Evolutionary conservation across 2,329 filamentous ascomycete genomes (phyloP), one percentile per base, ranked within the genome.

Genomic region (Colletotrichum camelliae): DNA sequence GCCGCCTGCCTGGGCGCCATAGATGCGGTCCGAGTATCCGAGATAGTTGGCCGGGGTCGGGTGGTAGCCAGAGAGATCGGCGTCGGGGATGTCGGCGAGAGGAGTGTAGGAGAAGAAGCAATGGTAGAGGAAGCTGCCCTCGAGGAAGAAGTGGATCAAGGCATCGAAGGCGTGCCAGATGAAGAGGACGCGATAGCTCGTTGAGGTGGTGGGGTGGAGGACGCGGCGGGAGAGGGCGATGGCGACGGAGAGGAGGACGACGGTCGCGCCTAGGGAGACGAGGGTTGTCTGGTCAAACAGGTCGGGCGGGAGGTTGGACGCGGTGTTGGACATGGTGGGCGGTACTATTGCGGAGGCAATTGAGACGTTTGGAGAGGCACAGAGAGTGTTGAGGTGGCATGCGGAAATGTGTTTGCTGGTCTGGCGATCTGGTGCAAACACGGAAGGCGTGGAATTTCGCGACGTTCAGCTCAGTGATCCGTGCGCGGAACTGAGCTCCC

Each of bases 91-190:
- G 65, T 80, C 76, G 27, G 81, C 80, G 16, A 85, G 76, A 6
- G 85, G 83, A 9, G 88, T 80, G 82, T 85, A 88, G 12, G 86
- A 88, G 89, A 96, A 96, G 90, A 98, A 97, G 88, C 95, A 98
- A 86, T 98, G 95, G 89, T 96, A 98, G 29, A 98, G 92, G 85
- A 95, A 98, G 81, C 92, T 94, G 70, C 95, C 96, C 87, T 98
- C 96, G 83, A 98, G 94, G 83, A 95, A 88, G 85, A 97, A 92
- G 87, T 99, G 97, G 81, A 96, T 96, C 58, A 98, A 90, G 37
- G 95, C 95, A 84, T 98, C 96, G 86, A 98, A 97, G 48, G 95
- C 90, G 87, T 98, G 96, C 96, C 96, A 98, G 86, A 97, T 91
- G 89, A 98, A 98, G 78, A 98, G 92, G 82, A 94, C 87, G 77